phyloP scores from a whole-genome alignment of 768 basidiomycete species.

The Russula dissimulans region DNA sequence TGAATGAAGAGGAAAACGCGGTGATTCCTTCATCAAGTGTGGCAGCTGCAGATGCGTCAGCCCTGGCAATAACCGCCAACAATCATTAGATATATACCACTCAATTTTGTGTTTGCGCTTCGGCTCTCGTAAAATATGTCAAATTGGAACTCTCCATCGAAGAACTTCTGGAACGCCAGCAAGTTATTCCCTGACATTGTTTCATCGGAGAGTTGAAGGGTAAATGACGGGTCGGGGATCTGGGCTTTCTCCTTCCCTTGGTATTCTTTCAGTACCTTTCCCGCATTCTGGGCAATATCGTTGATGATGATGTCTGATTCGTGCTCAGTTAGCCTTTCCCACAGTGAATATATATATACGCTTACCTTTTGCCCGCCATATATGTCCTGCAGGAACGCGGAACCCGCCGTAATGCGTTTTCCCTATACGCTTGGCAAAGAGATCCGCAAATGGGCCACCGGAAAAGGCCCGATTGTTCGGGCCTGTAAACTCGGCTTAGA shows the following conservation, averaged over 20 bases:
- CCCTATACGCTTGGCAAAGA: constrained; percentile 53
- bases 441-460: constrained; percentile 45
- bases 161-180: constrained; percentile 79
- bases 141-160: constrained; percentile 79
- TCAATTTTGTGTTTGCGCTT: constrained; percentile 54
- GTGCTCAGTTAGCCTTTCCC: not conserved
- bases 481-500: constrained; percentile 30
- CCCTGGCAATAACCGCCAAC: not conserved
- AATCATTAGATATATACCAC: constrained; percentile 35
- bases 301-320: constrained; percentile 52
- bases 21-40: constrained; percentile 62
- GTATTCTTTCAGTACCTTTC: constrained; percentile 31
- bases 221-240: constrained; percentile 73
- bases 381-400: constrained; percentile 45
- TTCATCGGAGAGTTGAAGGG: constrained; percentile 71
- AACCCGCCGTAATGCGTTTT: constrained; percentile 65
- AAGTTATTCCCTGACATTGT: constrained; percentile 65
- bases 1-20: constrained; percentile 51
- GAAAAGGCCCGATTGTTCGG: constrained; percentile 46
- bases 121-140: constrained; percentile 82
- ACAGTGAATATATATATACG: not conserved
- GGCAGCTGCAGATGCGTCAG: constrained; percentile 35
- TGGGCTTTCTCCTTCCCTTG: constrained; percentile 33
- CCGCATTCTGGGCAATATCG: constrained; percentile 49
- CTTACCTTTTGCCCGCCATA: constrained; percentile 84